Evolutionary conservation across 2,329 filamentous ascomycete species (phyloP), one percentile per base, ranked within the genome.

Genomic region (Apiospora marii): DNA sequence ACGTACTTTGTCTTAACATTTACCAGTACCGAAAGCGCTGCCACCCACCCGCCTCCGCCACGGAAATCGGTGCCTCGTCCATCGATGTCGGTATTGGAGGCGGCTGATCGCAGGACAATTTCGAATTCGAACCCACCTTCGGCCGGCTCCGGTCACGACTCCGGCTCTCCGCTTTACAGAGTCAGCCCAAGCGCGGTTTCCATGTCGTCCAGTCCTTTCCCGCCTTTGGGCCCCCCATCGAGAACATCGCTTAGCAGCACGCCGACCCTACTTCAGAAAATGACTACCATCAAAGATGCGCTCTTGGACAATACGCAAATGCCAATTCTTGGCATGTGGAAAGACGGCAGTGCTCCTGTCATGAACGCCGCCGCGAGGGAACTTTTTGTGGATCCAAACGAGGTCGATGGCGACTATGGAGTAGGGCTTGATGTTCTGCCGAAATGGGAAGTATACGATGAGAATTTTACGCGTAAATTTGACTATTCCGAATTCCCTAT

Each of bases 281-380:
- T 93, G 71, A 90, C 89, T 10, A 85, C 91, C 69, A 90, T 96
- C 84, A 95, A 95, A 80, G 93, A 95, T 79, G 92, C 93, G 0
- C 86, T 95, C 27, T 83, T 96, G 8, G 92, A 94, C 78, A 93
- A 91, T 51, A 93, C 93, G 37, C 88, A 90, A 74, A 91, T 94
- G 79, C 93, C 93, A 0, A 92, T 94, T 30, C 84, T 95, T 64
- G 92, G 92, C 34, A 93, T 95, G 90, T 95, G 93, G 93, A 92
- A 92, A 78, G 93, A 96, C 75, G 90, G 92, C 70, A 92, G 89
- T 68, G 90, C 94, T 67, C 91, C 90, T 0, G 91, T 94, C 61
- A 91, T 93, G 4, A 96, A 96, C 78, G 89, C 88, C 76, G 92
- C 92, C 4, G 89, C 89, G 16, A 84, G 87, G 16, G 80, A 83